phyloP scores from a whole-genome alignment of 106 monocot species.

The Dendrobium officinale region DNA sequence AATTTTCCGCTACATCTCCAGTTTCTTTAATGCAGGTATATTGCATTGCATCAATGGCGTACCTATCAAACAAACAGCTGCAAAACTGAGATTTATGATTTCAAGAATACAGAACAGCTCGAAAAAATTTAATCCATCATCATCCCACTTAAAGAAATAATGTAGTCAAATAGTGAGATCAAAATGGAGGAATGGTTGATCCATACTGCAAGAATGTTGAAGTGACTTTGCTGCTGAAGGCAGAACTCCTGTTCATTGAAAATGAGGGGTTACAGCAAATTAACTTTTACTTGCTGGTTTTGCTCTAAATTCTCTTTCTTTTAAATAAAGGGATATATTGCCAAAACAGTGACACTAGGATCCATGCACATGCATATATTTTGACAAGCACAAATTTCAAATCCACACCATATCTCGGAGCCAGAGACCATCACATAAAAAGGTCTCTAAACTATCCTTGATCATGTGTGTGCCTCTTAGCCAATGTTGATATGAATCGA shows the following conservation, averaged over 20 bases:
- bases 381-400: too few species aligned
- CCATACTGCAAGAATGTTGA: neutral
- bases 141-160: neutral
- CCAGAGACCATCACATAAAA: too few species aligned
- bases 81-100: neutral
- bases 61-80: conserved; percentile 30
- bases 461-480: too few species aligned
- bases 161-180: neutral
- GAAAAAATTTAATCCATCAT: neutral
- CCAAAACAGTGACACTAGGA: too few species aligned
- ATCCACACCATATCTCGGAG: too few species aligned
- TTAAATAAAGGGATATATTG: neutral
- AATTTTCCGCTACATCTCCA: conserved; percentile 3
- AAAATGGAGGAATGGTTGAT: neutral
- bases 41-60: conserved; percentile 85
- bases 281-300: neutral
- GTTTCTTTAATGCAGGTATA: conserved; percentile 52
- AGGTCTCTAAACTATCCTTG: too few species aligned
- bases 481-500: too few species aligned
- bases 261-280: neutral
- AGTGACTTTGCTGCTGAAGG: neutral
- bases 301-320: neutral
- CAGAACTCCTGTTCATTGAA: neutral
- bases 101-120: neutral
- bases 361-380: too few species aligned